Evolutionary conservation across 305 asterid species (phyloP).

Genomic region (Plantago lanceolata): DNA sequence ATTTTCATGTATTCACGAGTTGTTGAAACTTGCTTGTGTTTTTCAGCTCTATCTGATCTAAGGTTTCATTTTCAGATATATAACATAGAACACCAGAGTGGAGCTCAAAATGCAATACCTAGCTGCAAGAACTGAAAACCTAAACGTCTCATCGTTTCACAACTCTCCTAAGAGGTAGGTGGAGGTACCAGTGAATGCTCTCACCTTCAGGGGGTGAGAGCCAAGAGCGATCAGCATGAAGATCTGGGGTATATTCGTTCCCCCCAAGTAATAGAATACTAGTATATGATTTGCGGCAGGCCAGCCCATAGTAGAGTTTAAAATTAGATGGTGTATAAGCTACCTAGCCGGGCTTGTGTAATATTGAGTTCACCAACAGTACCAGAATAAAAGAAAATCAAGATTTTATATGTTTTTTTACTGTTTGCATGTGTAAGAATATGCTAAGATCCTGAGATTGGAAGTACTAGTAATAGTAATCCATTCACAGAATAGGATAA

Average conservation of each 20-base stretch:
- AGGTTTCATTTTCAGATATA: background rate
- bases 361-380: background rate
- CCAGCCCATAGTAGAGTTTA: background rate
- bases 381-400: background rate
- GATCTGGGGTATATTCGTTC: background rate
- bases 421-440: too few relatives aligned
- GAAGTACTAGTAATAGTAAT: too few relatives aligned
- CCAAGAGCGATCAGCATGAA: background rate
- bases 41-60: background rate
- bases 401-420: too few relatives aligned
- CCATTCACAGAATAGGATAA: too few relatives aligned
- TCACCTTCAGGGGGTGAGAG: background rate
- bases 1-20: background rate
- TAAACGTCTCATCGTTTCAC: constrained; percentile 12
- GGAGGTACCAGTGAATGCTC: background rate
- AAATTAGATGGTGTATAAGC: background rate
- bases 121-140: constrained; percentile 29
- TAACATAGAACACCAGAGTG: background rate
- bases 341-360: constrained; percentile 3
- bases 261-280: background rate
- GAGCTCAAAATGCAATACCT: background rate
- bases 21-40: background rate
- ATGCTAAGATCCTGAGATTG: too few relatives aligned
- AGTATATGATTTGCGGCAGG: background rate
- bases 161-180: background rate